Base-by-base conservation (phyloP, 2,329 filamentous ascomycete species). In the Stagonosporopsis chrysanthemi region DNA sequence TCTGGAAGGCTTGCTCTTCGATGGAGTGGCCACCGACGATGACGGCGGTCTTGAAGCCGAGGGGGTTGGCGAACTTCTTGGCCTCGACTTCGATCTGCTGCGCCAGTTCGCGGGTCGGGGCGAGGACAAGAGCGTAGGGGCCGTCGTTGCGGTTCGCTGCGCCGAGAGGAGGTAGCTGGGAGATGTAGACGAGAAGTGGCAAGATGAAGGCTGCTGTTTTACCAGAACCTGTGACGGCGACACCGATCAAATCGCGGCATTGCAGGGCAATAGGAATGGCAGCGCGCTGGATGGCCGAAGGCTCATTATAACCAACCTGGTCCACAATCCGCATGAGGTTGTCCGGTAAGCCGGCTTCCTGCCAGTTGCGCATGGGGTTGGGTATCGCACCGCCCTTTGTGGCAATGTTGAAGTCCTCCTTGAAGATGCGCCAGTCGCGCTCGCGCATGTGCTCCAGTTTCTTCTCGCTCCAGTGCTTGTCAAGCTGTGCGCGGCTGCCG, bases 361-460 rank as follows among this genome's bases (percentile, higher is more conserved):
- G 74, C 95, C 95, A 99, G 66, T 84, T 92, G 46, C 95, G 92
- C 93, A 99, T 98, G 0, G 95, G 95, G 69, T 98, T 94, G 0
- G 95, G 95, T 53, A 98, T 92, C 24, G 85, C 84, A 40, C 94
- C 94, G 56, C 95, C 95, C 77, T 97, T 98, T 8, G 92, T 97
- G 38, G 89, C 84, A 74, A 99, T 99, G 68, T 95, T 96, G 80
- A 97, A 98, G 77, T 99, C 93, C 77, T 98, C 95, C 79, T 98
- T 99, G 87, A 99, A 97, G 68, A 99, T 98, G 73, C 95, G 91
- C 95, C 95, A 99, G 78, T 99, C 95, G 75, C 95, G 85, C 79
- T 98, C 93, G 61, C 92, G 90, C 95, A 99, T 99, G 69, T 97
- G 91, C 14, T 90, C 87, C 61, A 98, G 81, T 61, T 84, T 85